These are phyloP conservation scores for Heterobasidion occidentale DNA, from an alignment of 1,284 basidiomycete species.

Conservation along the genomic window DNA sequence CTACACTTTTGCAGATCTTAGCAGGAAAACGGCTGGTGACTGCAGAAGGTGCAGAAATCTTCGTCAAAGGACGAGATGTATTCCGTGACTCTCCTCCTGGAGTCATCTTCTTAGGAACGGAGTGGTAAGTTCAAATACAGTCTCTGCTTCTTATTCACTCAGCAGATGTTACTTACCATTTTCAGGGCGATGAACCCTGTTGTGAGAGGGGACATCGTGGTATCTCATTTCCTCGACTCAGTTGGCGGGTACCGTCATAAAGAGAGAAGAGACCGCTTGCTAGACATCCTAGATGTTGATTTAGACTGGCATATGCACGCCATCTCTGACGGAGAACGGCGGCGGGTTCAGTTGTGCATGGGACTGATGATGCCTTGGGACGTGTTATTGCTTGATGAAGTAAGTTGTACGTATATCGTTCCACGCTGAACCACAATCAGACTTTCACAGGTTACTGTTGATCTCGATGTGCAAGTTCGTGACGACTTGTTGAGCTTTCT, in stretches of 20 bases:
- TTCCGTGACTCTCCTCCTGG: slow-evolving; percentile 70
- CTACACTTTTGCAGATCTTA: slow-evolving; percentile 88
- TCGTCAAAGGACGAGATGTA: slow-evolving; percentile 77
- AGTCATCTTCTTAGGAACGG: slow-evolving; percentile 87
- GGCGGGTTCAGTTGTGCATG: slow-evolving; percentile 93
- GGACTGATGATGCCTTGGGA: slow-evolving; percentile 97
- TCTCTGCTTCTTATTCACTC: not conserved
- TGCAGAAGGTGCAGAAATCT: slow-evolving; percentile 50
- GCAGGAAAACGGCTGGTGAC: slow-evolving; percentile 86
- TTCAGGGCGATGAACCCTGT: slow-evolving; percentile 93
- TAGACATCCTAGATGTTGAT: slow-evolving; percentile 93
- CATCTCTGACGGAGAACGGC: slow-evolving; percentile 94
- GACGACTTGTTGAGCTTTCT: slow-evolving; percentile 88
- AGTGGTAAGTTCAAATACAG: slow-evolving; percentile 51
- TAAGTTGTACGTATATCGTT: slow-evolving; percentile 17
- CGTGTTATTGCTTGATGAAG: slow-evolving; percentile 90
- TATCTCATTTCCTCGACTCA: slow-evolving; percentile 87
- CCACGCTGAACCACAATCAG: not conserved
- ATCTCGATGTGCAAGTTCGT: slow-evolving; percentile 96
- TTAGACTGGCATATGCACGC: slow-evolving; percentile 89
- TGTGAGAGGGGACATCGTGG: slow-evolving; percentile 85
- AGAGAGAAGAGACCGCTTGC: slow-evolving; percentile 75
- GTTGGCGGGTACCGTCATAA: slow-evolving; percentile 95
- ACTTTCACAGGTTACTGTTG: slow-evolving; percentile 77
- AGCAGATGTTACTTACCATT: not conserved